Percentiles rank a stretch among this genome's conserved stretches.
Evolutionary conservation across 371 early-diverging fungal genomes (phyloP).

Genomic region (Mortierella sp.): DNA sequence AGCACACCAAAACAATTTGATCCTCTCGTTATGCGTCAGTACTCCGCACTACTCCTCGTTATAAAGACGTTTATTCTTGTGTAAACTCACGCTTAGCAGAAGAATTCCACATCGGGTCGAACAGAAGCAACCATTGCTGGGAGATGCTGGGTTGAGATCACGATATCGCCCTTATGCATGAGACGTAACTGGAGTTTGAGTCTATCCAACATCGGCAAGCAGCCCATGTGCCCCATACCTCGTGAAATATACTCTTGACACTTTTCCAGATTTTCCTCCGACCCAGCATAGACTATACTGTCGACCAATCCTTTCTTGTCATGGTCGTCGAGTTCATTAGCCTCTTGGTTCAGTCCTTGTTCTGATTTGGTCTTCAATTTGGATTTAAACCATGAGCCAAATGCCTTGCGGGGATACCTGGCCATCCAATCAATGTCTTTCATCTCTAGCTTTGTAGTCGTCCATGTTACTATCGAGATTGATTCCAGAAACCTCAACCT

Average conservation of each 20-base stretch:
- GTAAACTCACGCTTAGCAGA: not conserved
- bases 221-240: not conserved
- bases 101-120: constrained; percentile 6
- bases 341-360: too few species aligned
- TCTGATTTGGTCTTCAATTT: too few species aligned
- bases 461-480: constrained; percentile 13
- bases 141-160: constrained; percentile 2
- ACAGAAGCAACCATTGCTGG: constrained; percentile 5
- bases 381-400: not conserved
- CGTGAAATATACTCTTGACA: not conserved
- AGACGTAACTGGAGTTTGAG: constrained; percentile 1
- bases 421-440: constrained; percentile 25
- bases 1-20: too few species aligned
- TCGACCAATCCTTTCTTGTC: not conserved
- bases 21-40: too few species aligned
- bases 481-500: constrained; percentile 12
- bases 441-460: not conserved
- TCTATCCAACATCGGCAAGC: constrained; percentile 16
- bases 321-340: not conserved
- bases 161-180: not conserved
- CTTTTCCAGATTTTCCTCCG: constrained; percentile 1
- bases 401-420: not conserved
- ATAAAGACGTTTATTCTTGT: too few species aligned
- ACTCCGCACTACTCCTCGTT: too few species aligned
- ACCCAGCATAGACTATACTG: constrained; percentile 8